Evolutionary conservation across 176 grass and related monocot species (phyloP), one percentile per base, ranked within the genome.

Genomic region (Oryza nivara): DNA sequence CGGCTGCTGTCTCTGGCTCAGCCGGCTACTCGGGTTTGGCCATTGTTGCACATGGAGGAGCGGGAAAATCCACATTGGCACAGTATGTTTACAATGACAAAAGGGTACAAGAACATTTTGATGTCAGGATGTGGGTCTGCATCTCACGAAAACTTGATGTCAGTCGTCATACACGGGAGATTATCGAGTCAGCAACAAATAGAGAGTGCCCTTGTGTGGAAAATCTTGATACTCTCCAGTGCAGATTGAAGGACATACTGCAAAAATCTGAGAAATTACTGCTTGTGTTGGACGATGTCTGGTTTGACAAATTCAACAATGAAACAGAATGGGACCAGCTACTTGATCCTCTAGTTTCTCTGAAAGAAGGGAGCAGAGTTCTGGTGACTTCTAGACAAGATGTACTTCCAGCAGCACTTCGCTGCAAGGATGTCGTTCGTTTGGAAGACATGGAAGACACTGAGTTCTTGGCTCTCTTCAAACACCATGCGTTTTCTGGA

Each of bases 121-220:
- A 78, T 63, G 10, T 71, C 35, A 78, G 23, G 74, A 85, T 85
- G 75, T 85, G 83, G 83, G 75, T 85, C 7, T 60, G 75, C 45
- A 78, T 85, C 48, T 85, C 83, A 3, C 49, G 40, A 1, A 78
- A 63, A 2, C 47, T 85, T 2, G 75, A 79, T 48, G 38, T 85
- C 2, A 22, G 1, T 46, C 36, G 30, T 9, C 75, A 71, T 23
- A 85, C 75, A 1, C 4, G 75, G 2, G 51, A 85, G 75, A 65
- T 85, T 19, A 70, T 85, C 0, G 83, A 85, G 66, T 85, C 74
- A 0, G 74, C 66, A 49, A 6, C 3, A 8, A 68, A 48, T 0
- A 26, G 7, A 8, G 17, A 64, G 2, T 85, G 75, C 36, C 67
- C 74, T 10, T 0, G 36, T n/a, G 0, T 79, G 0, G 17, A 79